These are phyloP conservation scores for Chiua sp. DNA, from an alignment of 1,284 basidiomycete genomes.

Conservation along the genomic window DNA sequence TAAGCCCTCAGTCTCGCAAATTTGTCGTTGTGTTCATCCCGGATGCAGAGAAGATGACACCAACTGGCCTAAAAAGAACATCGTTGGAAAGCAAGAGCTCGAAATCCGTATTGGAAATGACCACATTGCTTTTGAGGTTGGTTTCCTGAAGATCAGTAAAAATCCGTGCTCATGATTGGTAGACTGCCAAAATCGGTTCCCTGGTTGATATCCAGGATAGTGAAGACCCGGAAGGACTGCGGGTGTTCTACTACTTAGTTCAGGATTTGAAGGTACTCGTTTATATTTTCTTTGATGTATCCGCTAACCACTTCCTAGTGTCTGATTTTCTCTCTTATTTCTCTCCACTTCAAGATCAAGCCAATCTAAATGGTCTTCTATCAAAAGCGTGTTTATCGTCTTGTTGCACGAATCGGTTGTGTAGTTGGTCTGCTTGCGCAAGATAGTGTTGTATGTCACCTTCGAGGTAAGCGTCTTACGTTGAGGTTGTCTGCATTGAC, in stretches of 20 bases:
- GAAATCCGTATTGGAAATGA: constrained; percentile 95
- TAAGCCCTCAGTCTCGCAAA: constrained; percentile 41
- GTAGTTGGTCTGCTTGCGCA: constrained; percentile 21
- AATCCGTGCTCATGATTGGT: neutral
- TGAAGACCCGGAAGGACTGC: constrained; percentile 95
- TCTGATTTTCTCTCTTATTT: constrained; percentile 97
- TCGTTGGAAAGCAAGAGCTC: constrained; percentile 97
- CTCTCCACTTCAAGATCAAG: constrained; percentile 99
- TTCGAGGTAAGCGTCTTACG: constrained; percentile 19
- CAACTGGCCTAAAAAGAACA: constrained; percentile 99
- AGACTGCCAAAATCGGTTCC: constrained; percentile 99
- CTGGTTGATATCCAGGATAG: constrained; percentile 97
- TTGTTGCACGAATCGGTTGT: constrained; percentile 10
- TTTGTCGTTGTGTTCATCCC: constrained; percentile 1
- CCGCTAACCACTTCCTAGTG: constrained; percentile 61
- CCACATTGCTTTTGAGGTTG: constrained; percentile 96
- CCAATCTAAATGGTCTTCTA: constrained; percentile 67
- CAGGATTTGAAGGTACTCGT: constrained; percentile 90
- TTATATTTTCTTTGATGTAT: neutral
- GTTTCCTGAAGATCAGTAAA: constrained; percentile 28
- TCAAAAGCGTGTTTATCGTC: constrained; percentile 2
- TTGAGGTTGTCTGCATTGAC: neutral
- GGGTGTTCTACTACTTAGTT: constrained; percentile 99
- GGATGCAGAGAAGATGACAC: constrained; percentile 90
- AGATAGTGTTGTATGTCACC: constrained; percentile 28